These are phyloP conservation scores for Teunomyces atbi DNA, from an alignment of 805 yeast genomes.

Conservation along the genomic window DNA sequence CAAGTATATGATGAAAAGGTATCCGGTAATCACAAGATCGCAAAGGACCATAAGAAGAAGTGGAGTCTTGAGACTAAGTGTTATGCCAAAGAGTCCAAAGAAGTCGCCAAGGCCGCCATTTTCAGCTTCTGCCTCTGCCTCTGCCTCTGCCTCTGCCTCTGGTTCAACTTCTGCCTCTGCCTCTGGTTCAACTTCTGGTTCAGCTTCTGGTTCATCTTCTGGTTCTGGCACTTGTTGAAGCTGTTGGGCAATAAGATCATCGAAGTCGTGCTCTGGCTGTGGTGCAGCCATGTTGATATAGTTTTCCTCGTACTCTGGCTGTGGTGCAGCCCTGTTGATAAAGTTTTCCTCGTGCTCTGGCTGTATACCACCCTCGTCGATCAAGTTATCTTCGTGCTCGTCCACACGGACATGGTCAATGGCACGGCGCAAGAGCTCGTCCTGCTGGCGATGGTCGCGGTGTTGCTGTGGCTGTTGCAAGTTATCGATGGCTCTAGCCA, in stretches of 20 bases:
- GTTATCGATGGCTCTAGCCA: conserved; percentile 29
- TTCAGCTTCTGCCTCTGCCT: conserved; percentile 10
- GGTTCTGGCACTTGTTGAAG: neutral
- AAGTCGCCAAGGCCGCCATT: conserved; percentile 23
- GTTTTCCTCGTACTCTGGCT: too few relatives aligned
- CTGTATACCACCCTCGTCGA: neutral
- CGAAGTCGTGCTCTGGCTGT: too few relatives aligned
- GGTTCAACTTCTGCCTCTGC: conserved; percentile 9
- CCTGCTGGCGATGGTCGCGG: neutral
- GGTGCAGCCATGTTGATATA: too few relatives aligned
- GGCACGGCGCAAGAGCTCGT: neutral
- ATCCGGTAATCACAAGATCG: conserved; percentile 31
- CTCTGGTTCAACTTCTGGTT: neutral
- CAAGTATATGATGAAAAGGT: conserved; percentile 43
- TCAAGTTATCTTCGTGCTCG: neutral
- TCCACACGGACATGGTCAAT: neutral
- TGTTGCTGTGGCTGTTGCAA: conserved; percentile 12
- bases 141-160: conserved; percentile 11
- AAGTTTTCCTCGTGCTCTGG: neutral
- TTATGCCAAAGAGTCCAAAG: conserved; percentile 36
- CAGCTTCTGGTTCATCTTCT: conserved; percentile 1
- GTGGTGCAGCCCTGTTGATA: too few relatives aligned
- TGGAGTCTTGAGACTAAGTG: conserved; percentile 35
- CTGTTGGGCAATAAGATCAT: too few relatives aligned
- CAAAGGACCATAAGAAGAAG: conserved; percentile 31